These are phyloP conservation scores for Eucalyptus regnans DNA, from an alignment of 345 rosid genomes.

Conservation along the genomic window DNA sequence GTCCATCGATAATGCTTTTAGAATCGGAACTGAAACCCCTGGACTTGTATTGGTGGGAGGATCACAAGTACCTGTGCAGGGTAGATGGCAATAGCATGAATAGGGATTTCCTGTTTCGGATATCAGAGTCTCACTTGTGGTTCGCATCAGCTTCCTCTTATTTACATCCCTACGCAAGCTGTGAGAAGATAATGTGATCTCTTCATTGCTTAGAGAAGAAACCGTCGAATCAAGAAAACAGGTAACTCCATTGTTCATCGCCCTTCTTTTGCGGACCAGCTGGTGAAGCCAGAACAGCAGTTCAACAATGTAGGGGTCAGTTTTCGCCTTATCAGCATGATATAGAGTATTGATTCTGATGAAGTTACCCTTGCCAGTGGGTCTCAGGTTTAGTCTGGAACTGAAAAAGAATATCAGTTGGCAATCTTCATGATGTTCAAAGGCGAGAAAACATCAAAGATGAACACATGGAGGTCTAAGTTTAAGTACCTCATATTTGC, in stretches of 20 bases:
- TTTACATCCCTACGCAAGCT: conserved; percentile 24
- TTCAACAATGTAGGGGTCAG: conserved; percentile 64
- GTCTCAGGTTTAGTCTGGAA: conserved; percentile 55
- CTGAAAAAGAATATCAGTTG: conserved; percentile 1
- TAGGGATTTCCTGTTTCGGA: background rate
- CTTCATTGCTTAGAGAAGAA: background rate
- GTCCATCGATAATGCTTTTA: conserved; percentile 52
- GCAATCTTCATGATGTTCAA: background rate
- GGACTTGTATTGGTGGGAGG: conserved; percentile 48
- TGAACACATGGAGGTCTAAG: background rate
- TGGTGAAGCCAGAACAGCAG: conserved; percentile 87
- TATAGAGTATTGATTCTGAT: conserved; percentile 78
- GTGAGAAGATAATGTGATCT: background rate
- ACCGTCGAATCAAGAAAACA: background rate
- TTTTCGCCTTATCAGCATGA: conserved; percentile 92
- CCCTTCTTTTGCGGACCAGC: conserved; percentile 64
- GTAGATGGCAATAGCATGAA: conserved; percentile 59
- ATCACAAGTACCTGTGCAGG: conserved; percentile 76
- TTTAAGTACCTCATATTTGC: conserved; percentile 69
- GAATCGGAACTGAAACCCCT: conserved; percentile 44
- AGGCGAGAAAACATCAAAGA: background rate
- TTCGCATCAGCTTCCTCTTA: conserved; percentile 40
- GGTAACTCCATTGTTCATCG: conserved; percentile 36
- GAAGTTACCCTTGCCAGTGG: conserved; percentile 57
- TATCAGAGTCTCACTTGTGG: no score